A percentile compares a stretch with the other conserved stretches of the same genome.
These are phyloP conservation scores for Amanita bisporigera DNA, from an alignment of 1,284 basidiomycete genomes.

Conservation along the genomic window DNA sequence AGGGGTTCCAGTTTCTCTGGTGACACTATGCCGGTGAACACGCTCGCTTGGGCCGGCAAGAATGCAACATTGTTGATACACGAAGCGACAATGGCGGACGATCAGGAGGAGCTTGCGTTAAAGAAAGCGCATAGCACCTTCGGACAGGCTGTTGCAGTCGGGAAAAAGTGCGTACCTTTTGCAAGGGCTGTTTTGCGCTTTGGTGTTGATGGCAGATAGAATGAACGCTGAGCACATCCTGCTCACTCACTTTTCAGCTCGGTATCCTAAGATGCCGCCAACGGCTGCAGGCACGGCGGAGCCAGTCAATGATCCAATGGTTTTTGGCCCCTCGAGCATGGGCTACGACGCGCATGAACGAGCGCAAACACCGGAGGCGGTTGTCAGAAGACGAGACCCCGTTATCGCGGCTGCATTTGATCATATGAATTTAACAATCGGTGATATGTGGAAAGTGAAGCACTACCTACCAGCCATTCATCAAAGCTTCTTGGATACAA, in stretches of 20 bases:
- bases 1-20: slow-evolving; percentile 69
- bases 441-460: slow-evolving; percentile 83
- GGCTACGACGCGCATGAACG: neutral
- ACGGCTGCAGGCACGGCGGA: slow-evolving; percentile 19
- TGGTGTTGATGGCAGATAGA: slow-evolving; percentile 44
- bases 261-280: slow-evolving; percentile 88
- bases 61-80: slow-evolving; percentile 88
- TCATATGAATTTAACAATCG: slow-evolving; percentile 71
- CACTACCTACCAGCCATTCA: slow-evolving; percentile 77
- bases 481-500: slow-evolving; percentile 63
- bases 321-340: neutral
- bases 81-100: slow-evolving; percentile 90
- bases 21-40: slow-evolving; percentile 83
- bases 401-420: slow-evolving; percentile 82
- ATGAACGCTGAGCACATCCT: slow-evolving; percentile 86
- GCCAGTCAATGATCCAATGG: neutral
- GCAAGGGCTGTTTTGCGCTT: neutral
- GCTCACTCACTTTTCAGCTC: slow-evolving; percentile 94
- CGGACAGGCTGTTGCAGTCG: slow-evolving; percentile 85
- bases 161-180: slow-evolving; percentile 56
- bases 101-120: slow-evolving; percentile 72
- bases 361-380: neutral
- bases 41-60: slow-evolving; percentile 69
- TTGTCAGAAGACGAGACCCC: slow-evolving; percentile 34
- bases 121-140: slow-evolving; percentile 90